phyloP scores from a whole-genome alignment of 352 stramenopile species.

The Pythium angustatum region DNA sequence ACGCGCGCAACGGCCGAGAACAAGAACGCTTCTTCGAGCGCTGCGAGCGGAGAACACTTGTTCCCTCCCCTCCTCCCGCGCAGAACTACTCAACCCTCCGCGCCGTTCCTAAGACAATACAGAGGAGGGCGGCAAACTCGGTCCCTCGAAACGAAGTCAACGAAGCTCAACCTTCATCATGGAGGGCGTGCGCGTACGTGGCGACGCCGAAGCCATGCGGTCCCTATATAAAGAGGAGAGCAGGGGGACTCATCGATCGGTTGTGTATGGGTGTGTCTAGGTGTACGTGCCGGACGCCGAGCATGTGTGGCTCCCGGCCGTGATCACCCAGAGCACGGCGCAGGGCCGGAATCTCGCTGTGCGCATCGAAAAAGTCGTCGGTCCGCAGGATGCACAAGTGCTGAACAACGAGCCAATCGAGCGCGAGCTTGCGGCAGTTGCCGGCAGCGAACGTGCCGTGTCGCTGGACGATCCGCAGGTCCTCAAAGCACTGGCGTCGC shows the following conservation, averaged over 20 bases:
- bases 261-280: conserved; percentile 28
- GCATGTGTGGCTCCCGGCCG: conserved; percentile 79
- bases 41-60: conserved; percentile 3
- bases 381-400: conserved; percentile 42
- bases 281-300: conserved; percentile 76
- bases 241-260: not conserved
- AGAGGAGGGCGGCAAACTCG: conserved; percentile 4
- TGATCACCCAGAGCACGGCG: conserved; percentile 48
- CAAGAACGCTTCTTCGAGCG: conserved; percentile 5
- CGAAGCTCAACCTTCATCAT: conserved; percentile 16
- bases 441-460: conserved; percentile 55
- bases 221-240: not conserved
- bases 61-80: not conserved
- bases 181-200: conserved; percentile 33
- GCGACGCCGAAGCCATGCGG: too few relatives aligned
- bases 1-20: not conserved
- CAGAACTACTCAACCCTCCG: not conserved
- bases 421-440: conserved; percentile 51
- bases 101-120: not conserved
- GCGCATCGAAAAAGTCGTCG: conserved; percentile 66
- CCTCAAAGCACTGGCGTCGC: conserved; percentile 57
- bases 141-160: not conserved
- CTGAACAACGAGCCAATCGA: conserved; percentile 46
- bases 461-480: conserved; percentile 56
- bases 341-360: conserved; percentile 57